Base-by-base conservation (phyloP, 2,329 filamentous ascomycete genomes). In the Pestalotiopsis sp. region DNA sequence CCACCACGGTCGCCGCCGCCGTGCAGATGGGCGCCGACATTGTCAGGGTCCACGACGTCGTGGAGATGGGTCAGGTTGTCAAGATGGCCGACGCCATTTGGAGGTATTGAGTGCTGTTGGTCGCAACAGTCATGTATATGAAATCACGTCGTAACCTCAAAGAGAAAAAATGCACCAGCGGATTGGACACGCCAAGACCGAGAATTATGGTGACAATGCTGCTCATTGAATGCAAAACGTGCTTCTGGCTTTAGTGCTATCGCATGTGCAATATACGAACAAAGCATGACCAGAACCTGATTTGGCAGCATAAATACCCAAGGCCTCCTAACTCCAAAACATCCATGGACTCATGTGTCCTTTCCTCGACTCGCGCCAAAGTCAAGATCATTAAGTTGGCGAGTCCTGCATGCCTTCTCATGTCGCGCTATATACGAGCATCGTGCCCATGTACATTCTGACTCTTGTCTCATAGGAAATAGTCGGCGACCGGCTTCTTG, bases 401-500 rank as follows among this genome's bases (percentile, higher is more conserved):
- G 17, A 36, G 59, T 62, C 59, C 31, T 39, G 59, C 59, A 14
- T 36, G 27, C 58, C 31, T 27, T 17, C 20, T 27, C 58, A 17
- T 11, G 20, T 17, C 27, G 14, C 27, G 23, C 14, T 27, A 36
- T 20, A 36, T 36, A 60, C 23, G 17, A 27, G 27, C 23, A 27
- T 36, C 20, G 14, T 36, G 23, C 14, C 27, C 11, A 14, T 60
- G 14, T 12, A 5, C 12, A 41, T 11, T 39, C 25, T n/a, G 2
- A 12, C 31, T 52, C 25, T 20, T 45, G 5, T 57, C 62, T 80
- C 79, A 91, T 81, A 99, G 84, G 81, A 99, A 99, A 84, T 98
- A 99, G 82, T 98, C 95, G 14, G 94, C 94, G 66, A 97, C 94
- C 3, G 96, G 96, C 82, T 98, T 98, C 88, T 99, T 99, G 3